Evolutionary conservation across 768 basidiomycete species (phyloP).

Genomic region (Rhodotorula taiwanensis): DNA sequence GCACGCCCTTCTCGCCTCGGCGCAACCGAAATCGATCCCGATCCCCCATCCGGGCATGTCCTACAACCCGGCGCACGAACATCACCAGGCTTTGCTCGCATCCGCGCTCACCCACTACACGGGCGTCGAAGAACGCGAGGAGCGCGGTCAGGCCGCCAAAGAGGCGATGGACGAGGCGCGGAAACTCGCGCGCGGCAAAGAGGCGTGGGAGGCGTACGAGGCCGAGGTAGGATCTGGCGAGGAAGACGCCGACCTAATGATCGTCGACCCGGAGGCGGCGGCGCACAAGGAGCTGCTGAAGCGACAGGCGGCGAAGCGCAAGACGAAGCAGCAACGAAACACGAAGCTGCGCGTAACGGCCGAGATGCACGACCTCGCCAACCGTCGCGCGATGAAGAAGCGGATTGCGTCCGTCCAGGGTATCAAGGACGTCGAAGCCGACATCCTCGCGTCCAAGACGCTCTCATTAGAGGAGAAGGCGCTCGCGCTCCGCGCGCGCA

Average conservation of each 20-base stretch:
- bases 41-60: conserved; percentile 39
- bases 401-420: conserved; percentile 34
- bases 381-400: conserved; percentile 32
- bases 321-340: conserved; percentile 36
- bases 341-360: conserved; percentile 22
- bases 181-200: background rate
- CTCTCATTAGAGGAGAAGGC: conserved; percentile 37
- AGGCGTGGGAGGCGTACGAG: conserved; percentile 33
- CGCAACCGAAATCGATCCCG: conserved; percentile 23
- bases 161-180: conserved; percentile 23
- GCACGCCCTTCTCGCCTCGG: conserved; percentile 26
- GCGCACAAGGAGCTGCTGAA: conserved; percentile 22
- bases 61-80: conserved; percentile 36
- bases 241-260: conserved; percentile 4
- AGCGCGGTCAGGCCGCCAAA: conserved; percentile 22
- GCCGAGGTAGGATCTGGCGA: conserved; percentile 39
- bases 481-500: conserved; percentile 23
- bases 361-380: conserved; percentile 16
- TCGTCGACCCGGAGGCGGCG: conserved; percentile 21
- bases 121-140: conserved; percentile 31
- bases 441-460: conserved; percentile 36
- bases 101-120: conserved; percentile 28
- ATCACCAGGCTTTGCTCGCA: conserved; percentile 37
- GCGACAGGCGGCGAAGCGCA: conserved; percentile 26
- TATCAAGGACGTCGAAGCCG: conserved; percentile 46